Evolutionary conservation across 2,329 filamentous ascomycete species (phyloP).

Genomic region (Ceratocystis smalleyi): DNA sequence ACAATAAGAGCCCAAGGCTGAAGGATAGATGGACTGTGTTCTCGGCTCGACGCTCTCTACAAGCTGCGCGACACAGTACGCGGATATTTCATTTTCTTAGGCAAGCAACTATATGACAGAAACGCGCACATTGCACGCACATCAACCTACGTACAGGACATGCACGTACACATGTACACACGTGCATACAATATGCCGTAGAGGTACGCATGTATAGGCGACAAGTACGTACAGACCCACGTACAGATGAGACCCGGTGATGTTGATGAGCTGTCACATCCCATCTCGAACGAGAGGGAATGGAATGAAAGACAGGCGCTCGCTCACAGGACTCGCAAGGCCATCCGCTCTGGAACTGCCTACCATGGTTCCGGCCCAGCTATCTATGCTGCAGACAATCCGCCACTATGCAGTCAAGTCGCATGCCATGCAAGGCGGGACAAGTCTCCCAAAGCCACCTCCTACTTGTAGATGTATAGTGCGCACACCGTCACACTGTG

Average conservation of each 20-base stretch:
- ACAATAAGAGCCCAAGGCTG: not conserved
- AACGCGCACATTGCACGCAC: not conserved
- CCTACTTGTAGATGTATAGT: no score
- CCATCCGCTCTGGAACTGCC: not conserved
- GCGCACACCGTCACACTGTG: no score
- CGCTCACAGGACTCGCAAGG: not conserved
- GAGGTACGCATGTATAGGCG: no score
- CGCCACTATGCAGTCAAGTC: no score
- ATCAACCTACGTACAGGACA: not conserved
- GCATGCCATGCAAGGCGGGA: no score
- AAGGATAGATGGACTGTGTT: not conserved
- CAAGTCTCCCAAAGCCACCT: no score
- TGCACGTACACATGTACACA: not conserved
- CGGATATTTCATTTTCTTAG: not conserved
- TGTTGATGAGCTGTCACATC: not conserved
- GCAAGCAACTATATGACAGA: not conserved
- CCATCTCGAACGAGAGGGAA: not conserved
- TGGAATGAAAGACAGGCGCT: not conserved
- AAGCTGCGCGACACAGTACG: not conserved
- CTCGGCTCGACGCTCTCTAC: not conserved
- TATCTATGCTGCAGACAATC: no score
- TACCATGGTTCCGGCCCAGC: not conserved
- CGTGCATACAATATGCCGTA: not conserved
- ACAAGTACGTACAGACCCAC: not conserved
- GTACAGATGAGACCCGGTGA: not conserved